Conservation (phyloP, 768 basidiomycete genomes). For the Naganishia randhawae region DNA sequence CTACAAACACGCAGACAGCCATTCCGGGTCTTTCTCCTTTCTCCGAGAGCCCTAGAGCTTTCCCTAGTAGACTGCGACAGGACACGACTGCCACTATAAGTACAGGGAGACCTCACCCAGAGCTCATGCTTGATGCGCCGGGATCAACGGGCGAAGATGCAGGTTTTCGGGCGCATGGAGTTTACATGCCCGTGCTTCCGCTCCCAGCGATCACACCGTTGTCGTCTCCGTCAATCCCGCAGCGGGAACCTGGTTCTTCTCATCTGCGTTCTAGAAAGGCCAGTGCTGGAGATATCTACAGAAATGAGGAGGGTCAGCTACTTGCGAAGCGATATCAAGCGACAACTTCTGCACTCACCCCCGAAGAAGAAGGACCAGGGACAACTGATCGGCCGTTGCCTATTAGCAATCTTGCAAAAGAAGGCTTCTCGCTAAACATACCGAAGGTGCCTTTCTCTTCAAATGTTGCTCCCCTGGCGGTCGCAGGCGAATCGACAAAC, state of each 20-base stretch:
- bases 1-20: neutral
- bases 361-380: neutral
- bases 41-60: neutral
- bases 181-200: neutral
- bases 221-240: neutral
- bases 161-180: neutral
- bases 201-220: conserved; percentile 1
- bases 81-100: neutral
- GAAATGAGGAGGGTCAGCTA: neutral
- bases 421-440: neutral
- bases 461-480: neutral
- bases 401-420: neutral
- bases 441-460: neutral
- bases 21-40: neutral
- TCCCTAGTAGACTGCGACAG: conserved; percentile 5
- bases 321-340: neutral
- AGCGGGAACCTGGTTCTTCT: neutral
- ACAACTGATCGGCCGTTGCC: neutral
- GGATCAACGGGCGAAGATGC: neutral
- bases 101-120: neutral
- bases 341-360: neutral
- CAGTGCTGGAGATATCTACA: neutral
- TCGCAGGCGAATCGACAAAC: neutral
- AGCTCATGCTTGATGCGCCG: neutral
- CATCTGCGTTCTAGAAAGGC: neutral